Base-by-base conservation (phyloP, 257 asterid genomes). In the Solanum virginianum region DNA sequence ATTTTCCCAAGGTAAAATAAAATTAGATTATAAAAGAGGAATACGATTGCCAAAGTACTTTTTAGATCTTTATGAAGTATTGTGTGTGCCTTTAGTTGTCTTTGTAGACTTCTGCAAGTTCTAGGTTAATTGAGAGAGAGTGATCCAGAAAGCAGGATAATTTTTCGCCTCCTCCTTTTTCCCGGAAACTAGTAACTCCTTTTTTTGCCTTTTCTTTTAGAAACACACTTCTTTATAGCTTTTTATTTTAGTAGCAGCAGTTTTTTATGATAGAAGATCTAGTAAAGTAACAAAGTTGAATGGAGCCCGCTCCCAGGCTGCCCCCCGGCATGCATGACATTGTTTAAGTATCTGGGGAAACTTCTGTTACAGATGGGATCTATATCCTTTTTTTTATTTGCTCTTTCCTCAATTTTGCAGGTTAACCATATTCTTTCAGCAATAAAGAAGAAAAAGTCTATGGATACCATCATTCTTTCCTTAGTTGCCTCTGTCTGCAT, bases 371-470 rank as follows among this genome's bases (percentile, higher is more conserved):
- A 22, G 4, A 49, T 75, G 60, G 43, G 11, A 75, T 75, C 8
- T 18, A 49, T 24, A 56, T 49, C 43, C 18, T 8, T 4, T 45
- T 77, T 77, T 51, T 51, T 77, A 77, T 51, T 77, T 53, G 47
- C 11, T 77, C 65, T 49, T 32, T 9, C 24, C 62, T 49, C 14
- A 66, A 83, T 85, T 88, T 83, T 84, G 91, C 95, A 94, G 98
- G 96, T 95, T 81, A 94, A 92, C 84, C 92, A 94, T 75, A 89
- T 95, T 63, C 89, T 95, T 71, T 89, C 97, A 24, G 86, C 97
- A 53, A 93, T 95, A 90, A 95, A 91, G 97, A 95, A 94, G 97
- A 95, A 93, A 85, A 95, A 94, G 92, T 92, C 98, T 26, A 93
- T 93, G 97, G 99, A 95, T 87, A 93, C 97, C 60, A 88, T 94